Base-by-base conservation (phyloP, 495 filamentous ascomycete species). In the Aspergillus cristatus region DNA sequence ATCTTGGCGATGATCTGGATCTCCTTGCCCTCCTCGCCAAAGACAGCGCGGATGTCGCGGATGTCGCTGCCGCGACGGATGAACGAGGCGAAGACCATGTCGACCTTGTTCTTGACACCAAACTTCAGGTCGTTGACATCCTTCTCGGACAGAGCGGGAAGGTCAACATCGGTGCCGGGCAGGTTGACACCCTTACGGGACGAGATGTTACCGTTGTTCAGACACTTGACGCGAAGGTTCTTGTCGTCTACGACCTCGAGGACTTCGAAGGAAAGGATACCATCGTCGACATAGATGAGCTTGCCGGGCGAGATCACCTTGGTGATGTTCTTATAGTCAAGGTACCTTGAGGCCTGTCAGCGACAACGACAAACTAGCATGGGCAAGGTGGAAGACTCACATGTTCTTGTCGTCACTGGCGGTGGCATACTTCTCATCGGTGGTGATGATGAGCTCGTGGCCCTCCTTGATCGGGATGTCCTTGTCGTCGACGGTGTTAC, bases 1-100 rank as follows among this genome's bases (percentile, higher is more conserved):
- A 98, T 94, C 79, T 98, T 98, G 71, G 91, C 87, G 63, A 98
- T 94, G 64, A 98, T 96, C 75, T 98, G 93, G 54, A 98, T 96
- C 50, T 93, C 83, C 62, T 81, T 82, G 46, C 91, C 91, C n/a
- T 89, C 86, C 51, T 84, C 74, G 32, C 91, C 91, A 25, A 98
- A 78, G 24, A 96, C 81, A 37, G 84, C 78, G 43, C 91, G 89
- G 62, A 98, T 98, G 42, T 82, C 72, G 45, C 72, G 79, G 71
- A 98, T 94, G 59, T 98, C 91, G 46, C 80, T 79, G 31, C 84
- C 91, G 29, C 79, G 81, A 43, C 91, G 88, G 61, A 98, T 98
- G 63, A 98, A 98, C 1, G 91, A 97, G 37, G 91, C 91, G 61
- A 97, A 98, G 48, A 98, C 71, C 91, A 98, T 98, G 66, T 98